These are phyloP conservation scores for Nephromyces sp. DNA, from an alignment of 169 alveolate species.

Conservation along the genomic window DNA sequence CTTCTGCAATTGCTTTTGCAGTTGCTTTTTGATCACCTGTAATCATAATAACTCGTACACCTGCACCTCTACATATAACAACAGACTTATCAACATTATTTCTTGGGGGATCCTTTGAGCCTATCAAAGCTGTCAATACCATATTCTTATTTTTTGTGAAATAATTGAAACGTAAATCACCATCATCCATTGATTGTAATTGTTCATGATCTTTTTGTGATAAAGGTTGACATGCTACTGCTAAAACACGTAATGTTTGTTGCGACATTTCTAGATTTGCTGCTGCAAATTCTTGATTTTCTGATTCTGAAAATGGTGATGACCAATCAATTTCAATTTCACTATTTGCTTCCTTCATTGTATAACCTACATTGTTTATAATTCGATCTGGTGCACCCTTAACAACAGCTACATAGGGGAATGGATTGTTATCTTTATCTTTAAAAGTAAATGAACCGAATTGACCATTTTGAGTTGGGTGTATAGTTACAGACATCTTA, in stretches of 20 bases:
- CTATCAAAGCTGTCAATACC: slow-evolving; percentile 64
- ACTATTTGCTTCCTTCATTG: slow-evolving; percentile 17
- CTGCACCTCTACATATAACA: slow-evolving; percentile 83
- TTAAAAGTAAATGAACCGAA: slow-evolving; percentile 43
- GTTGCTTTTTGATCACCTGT: slow-evolving; percentile 96
- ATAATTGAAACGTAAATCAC: slow-evolving; percentile 61
- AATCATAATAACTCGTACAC: slow-evolving; percentile 96
- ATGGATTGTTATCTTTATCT: slow-evolving; percentile 1
- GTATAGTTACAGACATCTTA: slow-evolving; percentile 77
- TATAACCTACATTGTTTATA: slow-evolving; percentile 12
- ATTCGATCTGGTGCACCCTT: slow-evolving; percentile 81
- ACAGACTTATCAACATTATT: slow-evolving; percentile 95
- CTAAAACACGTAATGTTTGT: slow-evolving; percentile 72
- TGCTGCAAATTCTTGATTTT: slow-evolving; percentile 17
- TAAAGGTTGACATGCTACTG: slow-evolving; percentile 65
- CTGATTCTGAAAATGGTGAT: slow-evolving; percentile 3
- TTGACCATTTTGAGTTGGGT: slow-evolving; percentile 44
- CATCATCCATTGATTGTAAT: slow-evolving; percentile 49
- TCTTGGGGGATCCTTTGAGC: slow-evolving; percentile 91
- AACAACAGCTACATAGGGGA: slow-evolving; percentile 71
- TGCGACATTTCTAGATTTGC: slow-evolving; percentile 51
- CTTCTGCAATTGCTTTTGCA: slow-evolving; percentile 89
- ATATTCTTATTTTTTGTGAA: slow-evolving; percentile 3
- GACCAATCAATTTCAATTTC: slow-evolving; percentile 16
- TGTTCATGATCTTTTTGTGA: slow-evolving; percentile 36